phyloP scores from a whole-genome alignment of 257 asterid species.

The Asclepias syriaca region DNA sequence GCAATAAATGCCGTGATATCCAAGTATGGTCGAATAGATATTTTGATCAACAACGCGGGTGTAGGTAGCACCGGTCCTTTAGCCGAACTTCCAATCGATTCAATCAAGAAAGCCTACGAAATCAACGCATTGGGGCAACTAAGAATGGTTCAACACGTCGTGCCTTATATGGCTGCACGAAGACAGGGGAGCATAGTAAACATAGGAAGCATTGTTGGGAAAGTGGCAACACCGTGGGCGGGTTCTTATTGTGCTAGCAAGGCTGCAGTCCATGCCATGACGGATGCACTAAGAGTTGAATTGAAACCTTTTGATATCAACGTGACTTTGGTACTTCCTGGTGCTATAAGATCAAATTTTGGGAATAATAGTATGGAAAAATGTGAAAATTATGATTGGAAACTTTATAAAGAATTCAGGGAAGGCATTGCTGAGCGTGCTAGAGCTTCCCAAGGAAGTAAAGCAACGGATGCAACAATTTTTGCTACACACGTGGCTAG shows the following conservation, averaged over 20 bases:
- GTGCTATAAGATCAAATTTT: constrained; percentile 50
- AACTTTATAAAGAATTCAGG: constrained; percentile 39
- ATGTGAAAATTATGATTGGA: constrained; percentile 54
- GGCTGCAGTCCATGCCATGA: constrained; percentile 58
- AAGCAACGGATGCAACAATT: constrained; percentile 43
- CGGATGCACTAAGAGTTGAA: constrained; percentile 49
- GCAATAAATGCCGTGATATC: constrained; percentile 43
- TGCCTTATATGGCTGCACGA: constrained; percentile 59
- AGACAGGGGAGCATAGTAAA: constrained; percentile 53
- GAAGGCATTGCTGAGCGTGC: constrained; percentile 55
- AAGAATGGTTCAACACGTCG: constrained; percentile 52
- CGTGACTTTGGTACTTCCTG: constrained; percentile 55
- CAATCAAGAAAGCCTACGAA: constrained; percentile 42
- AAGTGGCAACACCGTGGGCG: constrained; percentile 74
- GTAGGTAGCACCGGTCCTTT: constrained; percentile 62
- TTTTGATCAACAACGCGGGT: constrained; percentile 75
- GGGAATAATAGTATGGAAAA: constrained; percentile 33
- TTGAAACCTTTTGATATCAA: constrained; percentile 45
- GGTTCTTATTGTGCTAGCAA: constrained; percentile 74
- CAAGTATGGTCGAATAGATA: constrained; percentile 40
- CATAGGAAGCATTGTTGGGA: constrained; percentile 63
- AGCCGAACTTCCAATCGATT: constrained; percentile 55
- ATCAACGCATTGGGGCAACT: constrained; percentile 56
- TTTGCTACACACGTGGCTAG: constrained; percentile 57
- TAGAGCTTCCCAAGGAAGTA: constrained; percentile 59